Evolutionary conservation across 352 stramenopile species (phyloP).

Genomic region (Plasmopara viticola): DNA sequence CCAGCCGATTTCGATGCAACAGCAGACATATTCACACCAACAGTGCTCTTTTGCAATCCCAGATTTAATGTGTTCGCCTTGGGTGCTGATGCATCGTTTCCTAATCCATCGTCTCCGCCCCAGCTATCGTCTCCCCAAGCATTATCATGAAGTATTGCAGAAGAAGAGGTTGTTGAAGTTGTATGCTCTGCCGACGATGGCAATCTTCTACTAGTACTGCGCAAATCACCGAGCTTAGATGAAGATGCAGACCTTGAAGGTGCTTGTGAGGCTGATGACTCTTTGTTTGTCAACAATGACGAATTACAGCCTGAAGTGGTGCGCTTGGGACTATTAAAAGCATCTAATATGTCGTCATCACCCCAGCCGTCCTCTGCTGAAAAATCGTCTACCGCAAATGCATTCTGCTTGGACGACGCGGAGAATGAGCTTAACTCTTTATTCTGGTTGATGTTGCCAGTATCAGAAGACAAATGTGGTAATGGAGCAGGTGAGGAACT

Average conservation of each 20-base stretch:
- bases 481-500: conserved; percentile 22
- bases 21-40: conserved; percentile 10
- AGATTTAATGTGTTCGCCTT: conserved; percentile 18
- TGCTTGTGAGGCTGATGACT: conserved; percentile 21
- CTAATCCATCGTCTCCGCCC: conserved; percentile 47
- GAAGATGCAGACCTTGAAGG: conserved; percentile 30
- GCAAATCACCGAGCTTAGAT: conserved; percentile 47
- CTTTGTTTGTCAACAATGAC: conserved; percentile 22
- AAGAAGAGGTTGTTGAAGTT: conserved; percentile 13
- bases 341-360: conserved; percentile 54
- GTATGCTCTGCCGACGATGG: conserved; percentile 8
- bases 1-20: conserved; percentile 9
- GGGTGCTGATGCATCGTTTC: conserved; percentile 18
- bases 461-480: conserved; percentile 26
- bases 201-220: conserved; percentile 5
- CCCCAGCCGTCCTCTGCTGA: conserved; percentile 56
- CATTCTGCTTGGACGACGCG: conserved; percentile 21
- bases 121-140: conserved; percentile 67
- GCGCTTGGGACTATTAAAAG: conserved; percentile 35
- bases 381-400: conserved; percentile 43
- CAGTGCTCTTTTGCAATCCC: conserved; percentile 12
- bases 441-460: conserved; percentile 12
- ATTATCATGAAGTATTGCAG: conserved; percentile 31
- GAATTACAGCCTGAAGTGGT: conserved; percentile 21
- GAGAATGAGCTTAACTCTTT: conserved; percentile 12